phyloP scores from a whole-genome alignment of 1,139 yeast species.

The Blastobotrys indianensis region DNA sequence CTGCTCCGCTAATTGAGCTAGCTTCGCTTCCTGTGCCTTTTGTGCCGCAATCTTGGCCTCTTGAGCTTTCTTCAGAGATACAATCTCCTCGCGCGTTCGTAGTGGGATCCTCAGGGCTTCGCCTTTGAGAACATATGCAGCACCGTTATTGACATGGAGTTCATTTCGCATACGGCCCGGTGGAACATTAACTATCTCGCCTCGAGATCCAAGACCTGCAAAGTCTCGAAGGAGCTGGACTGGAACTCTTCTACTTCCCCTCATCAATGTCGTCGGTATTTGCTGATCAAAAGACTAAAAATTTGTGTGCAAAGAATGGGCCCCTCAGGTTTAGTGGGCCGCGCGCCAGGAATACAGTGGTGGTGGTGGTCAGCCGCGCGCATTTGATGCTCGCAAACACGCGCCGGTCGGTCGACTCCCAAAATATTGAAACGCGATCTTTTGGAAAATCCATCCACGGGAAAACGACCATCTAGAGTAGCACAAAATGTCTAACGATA shows the following conservation, averaged over 20 bases:
- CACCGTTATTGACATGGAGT: slow-evolving; percentile 65
- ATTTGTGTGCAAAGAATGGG: background rate
- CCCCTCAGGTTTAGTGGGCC: background rate
- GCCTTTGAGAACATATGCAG: slow-evolving; percentile 55
- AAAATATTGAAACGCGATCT: too few species aligned
- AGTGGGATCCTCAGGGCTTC: slow-evolving; percentile 58
- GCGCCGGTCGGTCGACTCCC: background rate
- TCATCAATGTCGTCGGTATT: background rate
- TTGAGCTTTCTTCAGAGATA: slow-evolving; percentile 10
- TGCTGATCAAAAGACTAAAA: background rate
- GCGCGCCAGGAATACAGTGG: background rate
- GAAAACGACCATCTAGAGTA: too few species aligned
- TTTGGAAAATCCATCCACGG: too few species aligned
- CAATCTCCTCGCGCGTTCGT: slow-evolving; percentile 36
- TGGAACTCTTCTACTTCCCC: slow-evolving; percentile 41
- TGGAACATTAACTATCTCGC: slow-evolving; percentile 70
- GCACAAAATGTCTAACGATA: background rate
- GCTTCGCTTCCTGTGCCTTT: slow-evolving; percentile 13
- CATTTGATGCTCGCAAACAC: background rate
- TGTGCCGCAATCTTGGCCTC: slow-evolving; percentile 11
- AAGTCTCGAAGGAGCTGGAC: slow-evolving; percentile 71
- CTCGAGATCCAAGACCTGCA: slow-evolving; percentile 52
- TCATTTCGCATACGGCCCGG: slow-evolving; percentile 81
- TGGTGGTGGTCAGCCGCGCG: background rate
- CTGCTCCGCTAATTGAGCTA: slow-evolving; percentile 6